Evolutionary conservation across 768 basidiomycete genomes (phyloP).

Genomic region (Clavulina sp.): DNA sequence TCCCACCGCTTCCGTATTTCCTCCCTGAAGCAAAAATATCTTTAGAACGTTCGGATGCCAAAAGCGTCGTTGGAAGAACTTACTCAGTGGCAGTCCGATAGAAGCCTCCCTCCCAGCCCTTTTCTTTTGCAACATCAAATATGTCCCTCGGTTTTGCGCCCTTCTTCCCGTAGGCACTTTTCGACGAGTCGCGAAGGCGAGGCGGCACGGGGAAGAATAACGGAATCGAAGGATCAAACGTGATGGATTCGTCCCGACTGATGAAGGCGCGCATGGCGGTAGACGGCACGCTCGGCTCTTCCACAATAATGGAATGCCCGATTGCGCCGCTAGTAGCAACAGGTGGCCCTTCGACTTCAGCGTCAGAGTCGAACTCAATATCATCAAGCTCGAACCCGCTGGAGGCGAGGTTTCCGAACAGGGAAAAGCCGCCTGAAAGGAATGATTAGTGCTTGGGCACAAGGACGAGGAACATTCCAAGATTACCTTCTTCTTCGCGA

Average conservation of each 20-base stretch:
- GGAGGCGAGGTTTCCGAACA: conserved; percentile 8
- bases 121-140: not conserved
- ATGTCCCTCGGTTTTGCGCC: not conserved
- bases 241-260: conserved; percentile 1
- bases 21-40: conserved; percentile 10
- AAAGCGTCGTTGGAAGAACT: not conserved
- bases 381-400: conserved; percentile 10
- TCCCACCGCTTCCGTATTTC: conserved; percentile 20
- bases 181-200: too few relatives aligned
- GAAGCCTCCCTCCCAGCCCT: conserved; percentile 13
- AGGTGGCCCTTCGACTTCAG: not conserved
- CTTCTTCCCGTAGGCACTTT: not conserved
- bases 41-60: not conserved
- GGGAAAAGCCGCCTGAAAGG: conserved; percentile 8
- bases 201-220: conserved; percentile 4
- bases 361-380: conserved; percentile 1
- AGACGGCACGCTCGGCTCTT: too few relatives aligned
- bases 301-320: too few relatives aligned
- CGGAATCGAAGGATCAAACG: not conserved
- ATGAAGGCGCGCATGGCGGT: conserved; percentile 1
- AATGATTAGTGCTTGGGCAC: not conserved
- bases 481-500: conserved; percentile 10
- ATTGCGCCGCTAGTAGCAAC: too few relatives aligned
- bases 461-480: not conserved
- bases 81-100: conserved; percentile 14